Conservation (phyloP, 306 rosid genomes). For the cucumber (Cucumis sativus) region Cucumber_9930_V3 NC_026659.2:27060501-27061000, state of each 20-base stretch:
- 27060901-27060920: background rate
- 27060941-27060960: background rate
- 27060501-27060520: slow-evolving; percentile 55
- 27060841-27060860: slow-evolving; percentile 79
- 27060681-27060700: slow-evolving; percentile 75
- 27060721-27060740: slow-evolving; percentile 59
- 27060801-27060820: slow-evolving; percentile 51
- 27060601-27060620: slow-evolving; percentile 41
- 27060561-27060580: slow-evolving; percentile 47
- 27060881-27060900: slow-evolving; percentile 10
- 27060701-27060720: slow-evolving; percentile 60
- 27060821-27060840: slow-evolving; percentile 53
- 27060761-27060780: slow-evolving; percentile 46
- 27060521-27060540: slow-evolving; percentile 70
- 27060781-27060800: slow-evolving; percentile 33
- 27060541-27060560: slow-evolving; percentile 52
- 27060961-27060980: background rate
- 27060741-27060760: slow-evolving; percentile 41
- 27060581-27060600: slow-evolving; percentile 44
- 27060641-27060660: slow-evolving; percentile 34
- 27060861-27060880: slow-evolving; percentile 86
- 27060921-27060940: background rate
- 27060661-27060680: slow-evolving; percentile 67
- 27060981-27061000: background rate
- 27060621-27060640: slow-evolving; percentile 47